phyloP scores from a whole-genome alignment of 169 alveolate genomes.

The Plasmodium relictum region DNA sequence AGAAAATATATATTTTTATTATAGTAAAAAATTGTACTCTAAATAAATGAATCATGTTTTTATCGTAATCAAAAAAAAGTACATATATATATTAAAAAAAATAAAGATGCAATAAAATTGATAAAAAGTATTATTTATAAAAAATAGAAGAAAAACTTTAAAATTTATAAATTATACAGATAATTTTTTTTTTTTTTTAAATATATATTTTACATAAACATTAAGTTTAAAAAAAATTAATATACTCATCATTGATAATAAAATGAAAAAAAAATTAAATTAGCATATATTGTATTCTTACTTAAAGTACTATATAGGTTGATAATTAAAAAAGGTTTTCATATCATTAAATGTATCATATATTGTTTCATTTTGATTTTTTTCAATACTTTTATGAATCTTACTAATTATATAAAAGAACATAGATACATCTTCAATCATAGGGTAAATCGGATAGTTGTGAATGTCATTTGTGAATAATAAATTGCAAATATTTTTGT shows the following conservation, averaged over 20 bases:
- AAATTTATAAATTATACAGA: too few species aligned
- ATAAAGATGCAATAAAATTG: too few species aligned
- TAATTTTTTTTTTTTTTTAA: conserved; percentile 24
- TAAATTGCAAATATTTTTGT: conserved; percentile 41
- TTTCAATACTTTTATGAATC: conserved; percentile 12
- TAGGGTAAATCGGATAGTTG: conserved; percentile 73
- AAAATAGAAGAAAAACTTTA: too few species aligned
- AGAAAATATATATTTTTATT: not conserved
- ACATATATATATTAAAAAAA: too few species aligned
- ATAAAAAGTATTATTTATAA: too few species aligned
- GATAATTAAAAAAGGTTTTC: conserved; percentile 17
- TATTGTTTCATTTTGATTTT: conserved; percentile 27
- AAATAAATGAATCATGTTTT: too few species aligned
- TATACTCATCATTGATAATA: too few species aligned
- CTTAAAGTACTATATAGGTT: not conserved
- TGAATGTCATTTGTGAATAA: conserved; percentile 69
- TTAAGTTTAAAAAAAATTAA: conserved; percentile 4
- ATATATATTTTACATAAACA: conserved; percentile 36
- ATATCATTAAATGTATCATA: conserved; percentile 52
- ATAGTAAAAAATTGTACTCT: too few species aligned
- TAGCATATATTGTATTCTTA: too few species aligned
- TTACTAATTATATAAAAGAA: conserved; percentile 69
- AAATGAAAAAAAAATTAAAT: too few species aligned
- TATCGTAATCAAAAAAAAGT: too few species aligned
- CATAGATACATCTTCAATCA: conserved; percentile 68